Evolutionary conservation across 2,329 filamentous ascomycete species (phyloP).

Genomic region (Claviceps sorghi): DNA sequence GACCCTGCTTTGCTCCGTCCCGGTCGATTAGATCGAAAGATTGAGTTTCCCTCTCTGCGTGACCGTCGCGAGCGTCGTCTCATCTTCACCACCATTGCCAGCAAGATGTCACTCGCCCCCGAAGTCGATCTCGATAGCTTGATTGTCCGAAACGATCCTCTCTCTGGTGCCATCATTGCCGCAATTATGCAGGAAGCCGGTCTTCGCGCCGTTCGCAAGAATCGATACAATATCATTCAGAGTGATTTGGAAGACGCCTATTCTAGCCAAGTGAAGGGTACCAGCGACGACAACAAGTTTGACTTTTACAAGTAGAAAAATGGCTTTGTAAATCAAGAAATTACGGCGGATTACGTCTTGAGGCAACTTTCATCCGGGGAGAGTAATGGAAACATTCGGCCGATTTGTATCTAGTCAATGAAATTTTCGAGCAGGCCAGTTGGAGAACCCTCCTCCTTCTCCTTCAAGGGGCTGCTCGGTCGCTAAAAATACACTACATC

Average conservation of each 20-base stretch:
- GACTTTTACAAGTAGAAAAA: slow-evolving; percentile 58
- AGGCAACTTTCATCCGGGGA: no score
- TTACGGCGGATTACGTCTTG: background rate
- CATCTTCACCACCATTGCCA: slow-evolving; percentile 93
- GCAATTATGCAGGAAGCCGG: slow-evolving; percentile 99
- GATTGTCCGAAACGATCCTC: slow-evolving; percentile 90
- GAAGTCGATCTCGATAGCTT: slow-evolving; percentile 93
- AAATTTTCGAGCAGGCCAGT: background rate
- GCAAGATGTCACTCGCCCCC: slow-evolving; percentile 92
- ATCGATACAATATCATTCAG: slow-evolving; percentile 98
- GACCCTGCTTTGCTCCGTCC: slow-evolving; percentile 90
- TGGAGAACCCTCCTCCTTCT: no score
- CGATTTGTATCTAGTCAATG: background rate
- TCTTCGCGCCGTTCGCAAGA: slow-evolving; percentile 85
- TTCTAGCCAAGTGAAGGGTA: slow-evolving; percentile 84
- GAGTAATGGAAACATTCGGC: background rate
- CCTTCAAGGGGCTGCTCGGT: no score
- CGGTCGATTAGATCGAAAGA: slow-evolving; percentile 92
- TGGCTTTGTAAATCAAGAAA: background rate
- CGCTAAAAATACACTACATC: no score
- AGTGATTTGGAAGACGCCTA: slow-evolving; percentile 93
- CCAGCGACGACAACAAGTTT: slow-evolving; percentile 55
- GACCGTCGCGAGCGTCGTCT: slow-evolving; percentile 89
- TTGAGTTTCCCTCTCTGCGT: slow-evolving; percentile 90
- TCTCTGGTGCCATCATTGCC: slow-evolving; percentile 90